These are phyloP conservation scores for Coemansia sp. DNA, from an alignment of 192 early-diverging fungal species.

Conservation along the genomic window DNA sequence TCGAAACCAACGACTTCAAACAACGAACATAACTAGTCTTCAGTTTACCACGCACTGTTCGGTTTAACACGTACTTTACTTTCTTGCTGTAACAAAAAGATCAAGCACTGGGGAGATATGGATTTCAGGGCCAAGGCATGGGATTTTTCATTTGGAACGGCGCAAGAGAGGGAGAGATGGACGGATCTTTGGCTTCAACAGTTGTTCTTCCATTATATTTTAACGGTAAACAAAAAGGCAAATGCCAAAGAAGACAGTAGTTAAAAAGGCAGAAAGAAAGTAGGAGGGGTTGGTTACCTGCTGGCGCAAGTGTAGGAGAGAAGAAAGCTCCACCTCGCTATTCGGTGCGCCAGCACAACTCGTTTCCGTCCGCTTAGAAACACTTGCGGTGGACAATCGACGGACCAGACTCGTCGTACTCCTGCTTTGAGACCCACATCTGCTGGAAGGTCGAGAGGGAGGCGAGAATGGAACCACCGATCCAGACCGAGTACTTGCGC, in stretches of 20 bases:
- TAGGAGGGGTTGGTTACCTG: not conserved
- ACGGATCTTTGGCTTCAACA: slow-evolving; percentile 1
- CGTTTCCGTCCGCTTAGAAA: slow-evolving; percentile 64
- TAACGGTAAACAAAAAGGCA: not conserved
- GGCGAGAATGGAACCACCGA: slow-evolving; percentile 97
- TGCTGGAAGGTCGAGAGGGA: slow-evolving; percentile 98
- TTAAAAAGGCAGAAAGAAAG: not conserved
- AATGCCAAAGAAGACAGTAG: slow-evolving; percentile 1
- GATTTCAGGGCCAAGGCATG: too few species aligned
- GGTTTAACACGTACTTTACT: too few species aligned
- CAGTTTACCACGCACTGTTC: too few species aligned
- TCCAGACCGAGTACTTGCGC: slow-evolving; percentile 99
- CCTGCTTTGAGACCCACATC: slow-evolving; percentile 99
- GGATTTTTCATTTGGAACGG: too few species aligned
- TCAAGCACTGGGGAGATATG: too few species aligned
- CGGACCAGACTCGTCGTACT: slow-evolving; percentile 98
- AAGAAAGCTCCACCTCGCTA: not conserved
- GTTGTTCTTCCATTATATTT: not conserved
- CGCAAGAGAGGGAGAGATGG: not conserved
- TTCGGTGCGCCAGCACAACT: not conserved
- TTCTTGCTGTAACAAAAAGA: too few species aligned
- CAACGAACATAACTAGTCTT: too few species aligned
- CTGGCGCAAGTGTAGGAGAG: not conserved
- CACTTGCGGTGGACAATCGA: slow-evolving; percentile 99
- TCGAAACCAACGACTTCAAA: too few species aligned